Percentiles rank a stretch among this genome's conserved stretches.
These are phyloP conservation scores for Limonium bicolor DNA, from an alignment of 148 eudicot species.

Conservation along the genomic window DNA sequence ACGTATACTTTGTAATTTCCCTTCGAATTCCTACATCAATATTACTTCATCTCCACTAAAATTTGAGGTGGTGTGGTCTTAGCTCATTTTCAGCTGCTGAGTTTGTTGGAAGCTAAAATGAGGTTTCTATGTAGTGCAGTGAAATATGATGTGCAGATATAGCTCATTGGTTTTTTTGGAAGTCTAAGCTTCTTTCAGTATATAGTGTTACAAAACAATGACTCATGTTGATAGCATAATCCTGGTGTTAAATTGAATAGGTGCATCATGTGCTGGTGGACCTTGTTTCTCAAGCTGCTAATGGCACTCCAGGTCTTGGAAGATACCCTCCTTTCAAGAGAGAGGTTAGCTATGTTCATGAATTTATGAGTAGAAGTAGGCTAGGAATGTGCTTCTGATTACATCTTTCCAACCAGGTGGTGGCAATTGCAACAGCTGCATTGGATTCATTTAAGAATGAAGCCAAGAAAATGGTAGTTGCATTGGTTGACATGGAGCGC, in stretches of 20 bases:
- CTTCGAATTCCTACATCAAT: too few species aligned
- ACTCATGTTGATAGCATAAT: not conserved
- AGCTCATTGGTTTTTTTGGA: too few species aligned
- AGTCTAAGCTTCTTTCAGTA: not conserved
- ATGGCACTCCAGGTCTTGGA: conserved; percentile 95
- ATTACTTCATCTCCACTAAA: too few species aligned
- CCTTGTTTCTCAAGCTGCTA: conserved; percentile 91
- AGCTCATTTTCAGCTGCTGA: too few species aligned
- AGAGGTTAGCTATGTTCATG: conserved; percentile 38
- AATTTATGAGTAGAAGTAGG: not conserved
- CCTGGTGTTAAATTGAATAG: conserved; percentile 16
- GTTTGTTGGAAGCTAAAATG: too few species aligned
- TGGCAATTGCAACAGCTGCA: conserved; percentile 81
- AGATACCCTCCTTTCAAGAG: conserved; percentile 96
- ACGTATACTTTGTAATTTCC: too few species aligned
- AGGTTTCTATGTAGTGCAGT: too few species aligned
- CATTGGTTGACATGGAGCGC: conserved; percentile 98
- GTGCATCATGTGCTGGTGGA: conserved; percentile 94
- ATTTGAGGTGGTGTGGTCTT: too few species aligned
- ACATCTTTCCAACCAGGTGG: conserved; percentile 33
- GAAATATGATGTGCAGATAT: too few species aligned
- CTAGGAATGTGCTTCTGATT: not conserved
- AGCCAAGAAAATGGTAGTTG: conserved; percentile 93
- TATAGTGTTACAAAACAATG: not conserved
- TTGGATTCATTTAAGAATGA: conserved; percentile 85